Conservation (phyloP, 2,329 filamentous ascomycete genomes). For the Mycosphaerella sp. region DNA sequence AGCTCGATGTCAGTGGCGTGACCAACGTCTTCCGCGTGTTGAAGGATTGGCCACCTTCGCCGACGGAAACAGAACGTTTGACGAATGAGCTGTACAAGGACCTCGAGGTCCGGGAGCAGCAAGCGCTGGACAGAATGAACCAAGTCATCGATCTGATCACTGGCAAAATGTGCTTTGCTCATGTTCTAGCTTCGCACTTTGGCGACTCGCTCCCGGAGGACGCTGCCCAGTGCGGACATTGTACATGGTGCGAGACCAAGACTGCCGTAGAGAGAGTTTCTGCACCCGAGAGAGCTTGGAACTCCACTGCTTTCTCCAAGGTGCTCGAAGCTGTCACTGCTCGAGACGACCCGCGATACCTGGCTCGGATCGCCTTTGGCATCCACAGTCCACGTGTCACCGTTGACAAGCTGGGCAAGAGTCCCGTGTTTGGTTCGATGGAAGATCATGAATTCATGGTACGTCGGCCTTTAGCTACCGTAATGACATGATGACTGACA, state of each 20-base stretch:
- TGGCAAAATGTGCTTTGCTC: slow-evolving; percentile 46
- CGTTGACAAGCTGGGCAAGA: slow-evolving; percentile 44
- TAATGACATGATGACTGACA: slow-evolving; percentile 3
- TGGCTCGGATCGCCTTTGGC: slow-evolving; percentile 56
- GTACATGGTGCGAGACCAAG: slow-evolving; percentile 41
- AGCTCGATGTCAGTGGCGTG: slow-evolving; percentile 49
- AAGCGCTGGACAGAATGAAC: slow-evolving; percentile 47
- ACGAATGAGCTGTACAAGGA: slow-evolving; percentile 45
- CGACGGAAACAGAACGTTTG: slow-evolving; percentile 41
- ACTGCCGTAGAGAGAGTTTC: slow-evolving; percentile 35
- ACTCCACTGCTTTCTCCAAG: slow-evolving; percentile 37
- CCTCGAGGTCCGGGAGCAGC: slow-evolving; percentile 48
- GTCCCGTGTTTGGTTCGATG: slow-evolving; percentile 47
- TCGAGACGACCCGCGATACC: slow-evolving; percentile 53
- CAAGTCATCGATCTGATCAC: slow-evolving; percentile 52
- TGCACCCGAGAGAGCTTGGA: slow-evolving; percentile 36
- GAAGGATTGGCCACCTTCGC: slow-evolving; percentile 39
- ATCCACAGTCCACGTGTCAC: slow-evolving; percentile 53
- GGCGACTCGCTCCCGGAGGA: slow-evolving; percentile 46
- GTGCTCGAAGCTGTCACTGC: slow-evolving; percentile 43
- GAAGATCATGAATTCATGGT: slow-evolving; percentile 50
- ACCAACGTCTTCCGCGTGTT: slow-evolving; percentile 50
- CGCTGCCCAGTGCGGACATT: slow-evolving; percentile 46
- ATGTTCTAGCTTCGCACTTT: slow-evolving; percentile 51
- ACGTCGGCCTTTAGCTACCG: slow-evolving; percentile 11